Base-by-base conservation (phyloP, 1,284 basidiomycete genomes). In the Puccinia novopanici region DNA sequence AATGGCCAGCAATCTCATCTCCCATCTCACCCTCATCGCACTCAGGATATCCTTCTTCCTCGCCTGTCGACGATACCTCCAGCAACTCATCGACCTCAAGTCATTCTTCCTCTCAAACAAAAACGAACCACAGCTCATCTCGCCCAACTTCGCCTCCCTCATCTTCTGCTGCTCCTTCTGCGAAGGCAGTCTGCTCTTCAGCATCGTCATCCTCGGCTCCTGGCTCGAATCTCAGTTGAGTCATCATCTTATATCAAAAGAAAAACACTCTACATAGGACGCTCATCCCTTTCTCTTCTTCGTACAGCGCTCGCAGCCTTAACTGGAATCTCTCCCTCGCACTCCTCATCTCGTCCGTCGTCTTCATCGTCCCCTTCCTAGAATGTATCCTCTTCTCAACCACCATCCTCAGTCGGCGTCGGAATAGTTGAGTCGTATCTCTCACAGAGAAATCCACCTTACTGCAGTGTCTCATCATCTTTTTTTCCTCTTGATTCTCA, bases 91-190 rank as follows among this genome's bases (percentile, higher is more conserved):
- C 24, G 24, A 63, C 24, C 19, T 22, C 45, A 34, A 54, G 52
- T 9, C 22, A 37, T 24, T 22, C 48, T 74, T 54, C 45, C n/a
- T 34, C 34, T 34, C 34, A 2, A 34, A 34, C 34, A 34, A 34
- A 34, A 34, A 12, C 37, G 55, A 48, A 30, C 70, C 52, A 27
- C 63, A 80, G 34, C 73, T 61, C 37, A 68, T 81, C 59, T 81
- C 82, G 68, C 67, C 83, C 17, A 70, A 48, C n/a, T 76, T 84
- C 30, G 55, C 84, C 5, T 81, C 81, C 2, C 79, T 82, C 37
- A 70, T 85, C 50, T 85, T 85, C 82, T 85, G 84, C 81, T 80
- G 84, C 10, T 72, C 83, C 22, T 84, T 85, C 73, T 85, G 83
- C 50, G 84, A 85, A 82, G 83, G 82, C 54, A 83, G 81, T 48